Evolutionary conservation across 1,139 yeast species (phyloP), one percentile per base, ranked within the genome.

Genomic region (Zygosaccharomyces pseudobailii): DNA sequence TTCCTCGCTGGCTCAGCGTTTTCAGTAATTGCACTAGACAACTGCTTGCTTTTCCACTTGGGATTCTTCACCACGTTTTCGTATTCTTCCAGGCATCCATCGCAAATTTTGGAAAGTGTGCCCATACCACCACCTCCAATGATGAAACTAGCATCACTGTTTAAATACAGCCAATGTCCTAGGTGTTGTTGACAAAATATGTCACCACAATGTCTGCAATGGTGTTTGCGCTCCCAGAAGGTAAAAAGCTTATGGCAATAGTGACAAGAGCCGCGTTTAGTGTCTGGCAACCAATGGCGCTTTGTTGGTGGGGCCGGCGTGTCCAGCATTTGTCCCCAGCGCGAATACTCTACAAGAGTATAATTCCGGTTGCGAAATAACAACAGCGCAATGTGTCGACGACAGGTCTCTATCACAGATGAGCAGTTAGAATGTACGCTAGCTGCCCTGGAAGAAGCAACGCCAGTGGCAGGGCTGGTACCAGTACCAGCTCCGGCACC

Each of bases 171-270:
- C 45, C 70, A 61, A 58, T 72, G 74, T 19, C 69, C 59, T 25
- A 78, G 66, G 59, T 79, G 80, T 48, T 81, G 84, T 44, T 83
- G 82, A 68, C 97, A 90, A 62, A 84, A 90, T 10, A 90, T 78
- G 27, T 88, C 95, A 19, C 97, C 97, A 70, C 97, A 90, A 61
- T 87, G 84, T 44, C 97, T 78, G 64, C 97, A 90, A 68, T 90
- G 97, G 63, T 90, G 97, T 50, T 94, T 80, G 53, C 97, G 77
- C 58, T 89, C 95, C 66, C 87, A 79, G 60, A 85, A 81, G 42
- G 86, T 80, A 66, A 86, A 79, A 48, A 76, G 64, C 66, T 76
- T 76, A 49, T 74, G 71, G 68, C 97, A 89, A n/a, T 76, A 75
- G n/a, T 78, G 75, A 64, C 97, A 89, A 42, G 77, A 73, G 40